Evolutionary conservation across 441 rosid species (phyloP).

Genomic region (Isatis lusitanica): DNA sequence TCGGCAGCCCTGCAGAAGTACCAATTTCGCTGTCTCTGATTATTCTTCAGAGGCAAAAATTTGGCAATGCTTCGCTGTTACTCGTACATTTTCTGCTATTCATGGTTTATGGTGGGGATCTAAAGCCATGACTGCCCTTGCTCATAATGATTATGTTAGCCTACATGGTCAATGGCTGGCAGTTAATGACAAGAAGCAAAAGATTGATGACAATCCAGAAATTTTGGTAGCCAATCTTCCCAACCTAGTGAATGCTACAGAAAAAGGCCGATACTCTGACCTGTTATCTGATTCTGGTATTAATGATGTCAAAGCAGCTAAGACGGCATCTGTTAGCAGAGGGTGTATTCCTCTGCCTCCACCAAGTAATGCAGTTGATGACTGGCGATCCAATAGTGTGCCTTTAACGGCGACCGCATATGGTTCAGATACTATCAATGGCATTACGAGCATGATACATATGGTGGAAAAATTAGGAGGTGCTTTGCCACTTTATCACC

Average conservation of each 20-base stretch:
- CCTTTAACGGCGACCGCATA: slow-evolving; percentile 38
- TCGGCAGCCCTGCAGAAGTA: slow-evolving; percentile 54
- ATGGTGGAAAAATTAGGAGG: slow-evolving; percentile 60
- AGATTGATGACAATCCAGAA: slow-evolving; percentile 31
- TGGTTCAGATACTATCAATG: slow-evolving; percentile 38
- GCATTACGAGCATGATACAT: slow-evolving; percentile 58
- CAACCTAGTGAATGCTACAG: slow-evolving; percentile 35
- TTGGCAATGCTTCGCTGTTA: slow-evolving; percentile 83
- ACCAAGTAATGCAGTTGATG: slow-evolving; percentile 34
- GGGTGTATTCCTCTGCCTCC: slow-evolving; percentile 31
- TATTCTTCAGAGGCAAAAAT: slow-evolving; percentile 39
- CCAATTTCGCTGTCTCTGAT: slow-evolving; percentile 41
- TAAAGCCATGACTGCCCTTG: slow-evolving; percentile 52
- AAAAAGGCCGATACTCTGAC: slow-evolving; percentile 35
- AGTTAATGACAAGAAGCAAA: slow-evolving; percentile 42
- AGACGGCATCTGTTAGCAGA: slow-evolving; percentile 30
- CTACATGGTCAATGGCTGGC: slow-evolving; percentile 64
- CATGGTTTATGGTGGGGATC: slow-evolving; percentile 74
- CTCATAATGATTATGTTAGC: slow-evolving; percentile 67
- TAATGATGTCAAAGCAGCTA: slow-evolving; percentile 34
- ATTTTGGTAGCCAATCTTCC: slow-evolving; percentile 29
- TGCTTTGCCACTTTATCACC: slow-evolving; percentile 76
- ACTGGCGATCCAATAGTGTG: slow-evolving; percentile 36
- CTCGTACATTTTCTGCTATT: slow-evolving; percentile 51
- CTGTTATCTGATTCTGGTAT: slow-evolving; percentile 43